phyloP scores from a whole-genome alignment of 192 early-diverging fungal genomes.

The Backusella macrospora region DNA sequence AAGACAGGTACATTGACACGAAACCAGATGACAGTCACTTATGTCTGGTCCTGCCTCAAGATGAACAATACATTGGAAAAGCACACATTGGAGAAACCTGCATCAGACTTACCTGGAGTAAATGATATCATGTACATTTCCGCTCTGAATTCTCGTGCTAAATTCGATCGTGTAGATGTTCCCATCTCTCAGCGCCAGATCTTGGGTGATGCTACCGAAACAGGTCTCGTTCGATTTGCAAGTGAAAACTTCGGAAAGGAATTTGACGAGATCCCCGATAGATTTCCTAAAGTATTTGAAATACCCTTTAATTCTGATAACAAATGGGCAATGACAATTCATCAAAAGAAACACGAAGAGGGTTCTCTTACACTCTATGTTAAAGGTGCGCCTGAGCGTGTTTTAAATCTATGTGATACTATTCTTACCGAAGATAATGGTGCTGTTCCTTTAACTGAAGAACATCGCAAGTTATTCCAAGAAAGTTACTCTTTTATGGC shows the following conservation, averaged over 20 bases:
- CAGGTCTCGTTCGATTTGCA: conserved; percentile 86
- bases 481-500: conserved; percentile 90
- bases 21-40: conserved; percentile 96
- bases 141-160: conserved; percentile 82
- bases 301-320: conserved; percentile 96
- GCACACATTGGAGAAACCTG: conserved; percentile 35
- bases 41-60: conserved; percentile 81
- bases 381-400: conserved; percentile 96
- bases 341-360: conserved; percentile 69
- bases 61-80: conserved; percentile 61
- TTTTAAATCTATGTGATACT: conserved; percentile 79
- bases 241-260: conserved; percentile 61
- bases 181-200: conserved; percentile 82
- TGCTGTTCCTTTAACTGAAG: conserved; percentile 65
- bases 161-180: conserved; percentile 89
- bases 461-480: conserved; percentile 68
- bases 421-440: conserved; percentile 62
- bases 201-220: conserved; percentile 93
- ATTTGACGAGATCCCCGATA: conserved; percentile 70
- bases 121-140: conserved; percentile 82
- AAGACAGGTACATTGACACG: conserved; percentile 97
- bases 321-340: conserved; percentile 94
- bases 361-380: conserved; percentile 82
- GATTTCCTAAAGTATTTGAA: conserved; percentile 89
- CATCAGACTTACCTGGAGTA: conserved; percentile 59